Percentiles rank a stretch among this genome's conserved stretches.
phyloP scores from a whole-genome alignment of 495 filamentous ascomycete species.

The Rhizodiscina lignyota region DNA sequence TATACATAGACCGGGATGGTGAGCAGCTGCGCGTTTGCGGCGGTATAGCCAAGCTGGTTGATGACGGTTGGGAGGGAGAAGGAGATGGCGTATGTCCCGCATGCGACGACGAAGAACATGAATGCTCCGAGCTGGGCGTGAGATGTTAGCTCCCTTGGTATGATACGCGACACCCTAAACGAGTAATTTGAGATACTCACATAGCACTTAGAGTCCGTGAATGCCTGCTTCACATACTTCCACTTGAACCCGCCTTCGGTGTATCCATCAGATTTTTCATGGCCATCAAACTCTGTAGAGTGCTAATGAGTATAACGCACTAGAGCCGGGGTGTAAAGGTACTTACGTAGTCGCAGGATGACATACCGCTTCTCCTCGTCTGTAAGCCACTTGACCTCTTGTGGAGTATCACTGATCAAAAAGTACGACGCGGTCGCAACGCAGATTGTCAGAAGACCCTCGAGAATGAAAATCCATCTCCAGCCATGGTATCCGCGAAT shows the following conservation, averaged over 20 bases:
- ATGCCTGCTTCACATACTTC: slow-evolving; percentile 48
- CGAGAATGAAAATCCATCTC: slow-evolving; percentile 16
- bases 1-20: slow-evolving; percentile 47
- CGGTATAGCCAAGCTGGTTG: slow-evolving; percentile 47
- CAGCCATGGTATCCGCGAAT: slow-evolving; percentile 9
- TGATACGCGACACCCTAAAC: neutral
- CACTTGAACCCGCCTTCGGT: slow-evolving; percentile 44
- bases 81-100: slow-evolving; percentile 50
- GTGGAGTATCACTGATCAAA: slow-evolving; percentile 20
- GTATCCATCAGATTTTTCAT: neutral
- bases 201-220: slow-evolving; percentile 56
- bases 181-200: slow-evolving; percentile 41
- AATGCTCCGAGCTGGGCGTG: no score
- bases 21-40: slow-evolving; percentile 53
- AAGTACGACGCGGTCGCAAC: slow-evolving; percentile 17
- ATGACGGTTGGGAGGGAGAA: slow-evolving; percentile 86
- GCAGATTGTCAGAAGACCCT: slow-evolving; percentile 10
- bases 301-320: no score
- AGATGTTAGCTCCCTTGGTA: neutral
- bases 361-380: slow-evolving; percentile 9
- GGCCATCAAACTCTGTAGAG: neutral
- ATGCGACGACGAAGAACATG: slow-evolving; percentile 54
- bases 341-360: slow-evolving; percentile 4
- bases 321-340: no score
- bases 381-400: slow-evolving; percentile 11